A percentile compares a stretch with the other conserved stretches of the same genome.
Evolutionary conservation across 768 basidiomycete species (phyloP).

Genomic region (Phlebiopsis flavidoalba): DNA sequence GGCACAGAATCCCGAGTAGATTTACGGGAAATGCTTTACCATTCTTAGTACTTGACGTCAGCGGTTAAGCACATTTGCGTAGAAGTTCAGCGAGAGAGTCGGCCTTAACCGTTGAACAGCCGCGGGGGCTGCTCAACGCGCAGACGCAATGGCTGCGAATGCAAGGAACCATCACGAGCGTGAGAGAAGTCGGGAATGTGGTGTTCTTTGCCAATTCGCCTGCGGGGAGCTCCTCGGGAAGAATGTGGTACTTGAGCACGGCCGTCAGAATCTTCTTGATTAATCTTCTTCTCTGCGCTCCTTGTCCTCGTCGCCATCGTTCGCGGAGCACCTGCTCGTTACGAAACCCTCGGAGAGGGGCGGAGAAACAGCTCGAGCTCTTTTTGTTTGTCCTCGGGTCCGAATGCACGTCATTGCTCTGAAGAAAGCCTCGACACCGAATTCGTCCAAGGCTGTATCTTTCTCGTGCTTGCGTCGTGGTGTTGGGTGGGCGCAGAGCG

Average conservation of each 20-base stretch:
- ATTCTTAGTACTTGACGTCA: conserved; percentile 41
- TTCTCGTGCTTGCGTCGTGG: not conserved
- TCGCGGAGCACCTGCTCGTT: conserved; percentile 24
- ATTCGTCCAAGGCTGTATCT: not conserved
- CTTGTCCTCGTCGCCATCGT: conserved; percentile 33
- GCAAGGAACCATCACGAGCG: conserved; percentile 37
- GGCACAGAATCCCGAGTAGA: not conserved
- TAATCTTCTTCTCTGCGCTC: conserved; percentile 42
- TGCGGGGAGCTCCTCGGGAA: conserved; percentile 35
- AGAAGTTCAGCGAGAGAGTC: conserved; percentile 38
- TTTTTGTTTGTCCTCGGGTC: conserved; percentile 4
- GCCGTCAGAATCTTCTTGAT: conserved; percentile 49
- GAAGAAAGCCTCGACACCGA: conserved; percentile 5
- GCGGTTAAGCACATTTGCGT: conserved; percentile 36
- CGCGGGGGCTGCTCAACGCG: conserved; percentile 31
- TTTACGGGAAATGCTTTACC: conserved; percentile 31
- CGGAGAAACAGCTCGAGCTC: conserved; percentile 7
- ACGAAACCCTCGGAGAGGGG: conserved; percentile 24
- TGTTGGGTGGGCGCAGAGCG: conserved; percentile 30
- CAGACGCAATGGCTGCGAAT: conserved; percentile 41
- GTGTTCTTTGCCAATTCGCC: conserved; percentile 44
- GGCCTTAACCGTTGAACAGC: conserved; percentile 22
- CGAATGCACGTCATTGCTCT: conserved; percentile 1
- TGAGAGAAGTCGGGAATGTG: conserved; percentile 46
- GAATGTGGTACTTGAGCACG: conserved; percentile 53